Percentiles rank a stretch among this genome's conserved stretches.
Conservation (phyloP, 164 flowering plant species). For the Hamamelis virginiana region DNA sequence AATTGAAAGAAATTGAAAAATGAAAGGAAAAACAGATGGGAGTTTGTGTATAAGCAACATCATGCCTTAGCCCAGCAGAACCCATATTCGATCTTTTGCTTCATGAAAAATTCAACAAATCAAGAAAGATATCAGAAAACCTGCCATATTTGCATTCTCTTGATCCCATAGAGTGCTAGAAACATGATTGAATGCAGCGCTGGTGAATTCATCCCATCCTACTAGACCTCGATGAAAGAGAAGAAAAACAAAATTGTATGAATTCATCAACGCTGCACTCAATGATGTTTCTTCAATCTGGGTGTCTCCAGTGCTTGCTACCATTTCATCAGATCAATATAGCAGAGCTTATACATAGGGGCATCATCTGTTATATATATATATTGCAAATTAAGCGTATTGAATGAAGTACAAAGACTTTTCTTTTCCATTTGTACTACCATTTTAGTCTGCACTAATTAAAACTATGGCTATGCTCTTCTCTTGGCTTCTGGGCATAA, state of each 20-base stretch:
- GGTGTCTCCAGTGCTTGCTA: not conserved
- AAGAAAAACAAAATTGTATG: not conserved
- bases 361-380: too few species aligned
- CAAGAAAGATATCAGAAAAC: not conserved
- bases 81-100: too few species aligned
- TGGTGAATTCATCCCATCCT: constrained; percentile 21
- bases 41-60: too few species aligned
- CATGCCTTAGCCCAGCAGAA: too few species aligned
- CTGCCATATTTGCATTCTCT: not conserved
- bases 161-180: constrained; percentile 4
- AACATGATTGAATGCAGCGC: constrained; percentile 59
- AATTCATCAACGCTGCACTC: constrained; percentile 74
- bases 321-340: not conserved
- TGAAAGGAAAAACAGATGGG: too few species aligned
- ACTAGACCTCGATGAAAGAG: too few species aligned
- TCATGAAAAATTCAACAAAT: not conserved
- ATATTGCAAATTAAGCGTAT: not conserved
- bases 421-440: constrained; percentile 10
- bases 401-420: not conserved
- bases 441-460: not conserved
- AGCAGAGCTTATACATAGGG: not conserved
- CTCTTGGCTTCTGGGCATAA: too few species aligned
- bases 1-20: too few species aligned
- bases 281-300: constrained; percentile 39
- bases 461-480: too few species aligned